A percentile compares a stretch with the other conserved stretches of the same genome.
Conservation (phyloP, 345 rosid species). For the Dipteronia sinensis region DNA sequence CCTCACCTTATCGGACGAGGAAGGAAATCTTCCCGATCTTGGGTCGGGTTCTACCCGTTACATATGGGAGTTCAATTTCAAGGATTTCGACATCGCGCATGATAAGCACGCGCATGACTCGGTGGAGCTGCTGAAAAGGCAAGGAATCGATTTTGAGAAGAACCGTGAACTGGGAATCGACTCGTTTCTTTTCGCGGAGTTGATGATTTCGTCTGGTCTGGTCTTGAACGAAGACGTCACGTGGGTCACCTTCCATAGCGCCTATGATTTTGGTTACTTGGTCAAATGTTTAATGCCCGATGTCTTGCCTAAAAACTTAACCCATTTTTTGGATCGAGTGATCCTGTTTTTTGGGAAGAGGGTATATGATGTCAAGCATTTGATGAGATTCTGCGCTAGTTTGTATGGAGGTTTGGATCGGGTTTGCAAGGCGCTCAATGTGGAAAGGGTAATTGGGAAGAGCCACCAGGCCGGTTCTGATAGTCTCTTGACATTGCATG, state of each 20-base stretch:
- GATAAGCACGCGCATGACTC: slow-evolving; percentile 58
- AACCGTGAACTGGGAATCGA: slow-evolving; percentile 46
- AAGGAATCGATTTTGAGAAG: slow-evolving; percentile 61
- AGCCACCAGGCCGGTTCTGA: slow-evolving; percentile 60
- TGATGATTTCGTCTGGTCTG: slow-evolving; percentile 63
- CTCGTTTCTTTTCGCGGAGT: slow-evolving; percentile 44
- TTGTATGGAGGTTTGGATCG: slow-evolving; percentile 62
- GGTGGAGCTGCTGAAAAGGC: slow-evolving; percentile 55
- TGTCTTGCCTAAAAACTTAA: slow-evolving; percentile 35
- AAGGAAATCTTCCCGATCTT: slow-evolving; percentile 61
- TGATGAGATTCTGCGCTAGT: slow-evolving; percentile 47
- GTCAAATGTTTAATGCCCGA: slow-evolving; percentile 55
- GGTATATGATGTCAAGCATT: slow-evolving; percentile 64
- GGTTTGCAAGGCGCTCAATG: slow-evolving; percentile 36
- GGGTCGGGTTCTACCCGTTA: slow-evolving; percentile 32
- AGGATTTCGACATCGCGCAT: slow-evolving; percentile 53
- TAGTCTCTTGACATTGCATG: slow-evolving; percentile 49
- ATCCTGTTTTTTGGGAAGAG: slow-evolving; percentile 44
- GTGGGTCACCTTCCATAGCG: slow-evolving; percentile 75
- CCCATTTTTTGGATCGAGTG: slow-evolving; percentile 38
- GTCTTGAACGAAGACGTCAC: slow-evolving; percentile 49
- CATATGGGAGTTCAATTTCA: slow-evolving; percentile 74
- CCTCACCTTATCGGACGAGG: slow-evolving; percentile 48
- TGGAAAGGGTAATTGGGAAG: slow-evolving; percentile 48
- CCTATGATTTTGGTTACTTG: slow-evolving; percentile 67